These are phyloP conservation scores for Panaeolus cyanescens DNA, from an alignment of 768 basidiomycete genomes.

Conservation along the genomic window DNA sequence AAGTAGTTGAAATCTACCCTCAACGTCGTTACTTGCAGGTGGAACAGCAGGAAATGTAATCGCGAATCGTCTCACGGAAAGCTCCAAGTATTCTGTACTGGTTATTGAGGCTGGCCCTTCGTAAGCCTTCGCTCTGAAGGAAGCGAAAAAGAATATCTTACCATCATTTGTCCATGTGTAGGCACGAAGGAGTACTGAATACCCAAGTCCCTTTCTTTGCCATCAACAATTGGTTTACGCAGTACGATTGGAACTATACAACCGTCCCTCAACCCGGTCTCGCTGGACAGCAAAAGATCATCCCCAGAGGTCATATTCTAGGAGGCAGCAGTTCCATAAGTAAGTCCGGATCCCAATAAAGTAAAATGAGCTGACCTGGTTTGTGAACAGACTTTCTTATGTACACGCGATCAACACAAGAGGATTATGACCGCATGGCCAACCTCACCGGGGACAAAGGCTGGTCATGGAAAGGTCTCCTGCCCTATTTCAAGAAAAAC, in stretches of 20 bases:
- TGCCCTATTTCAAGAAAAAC: constrained; percentile 27
- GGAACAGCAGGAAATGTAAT: constrained; percentile 62
- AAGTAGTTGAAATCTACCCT: neutral
- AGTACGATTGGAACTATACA: constrained; percentile 33
- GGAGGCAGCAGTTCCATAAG: constrained; percentile 31
- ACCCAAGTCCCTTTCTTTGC: constrained; percentile 15
- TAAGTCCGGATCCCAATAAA: neutral
- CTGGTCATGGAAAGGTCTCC: constrained; percentile 45
- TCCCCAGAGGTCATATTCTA: constrained; percentile 28
- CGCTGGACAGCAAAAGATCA: constrained; percentile 20
- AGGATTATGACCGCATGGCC: constrained; percentile 59
- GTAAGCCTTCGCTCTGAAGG: constrained; percentile 32
- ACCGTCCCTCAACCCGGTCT: constrained; percentile 23
- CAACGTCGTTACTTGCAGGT: constrained; percentile 19
- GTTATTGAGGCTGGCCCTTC: constrained; percentile 59
- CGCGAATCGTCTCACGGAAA: constrained; percentile 57
- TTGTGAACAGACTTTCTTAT: constrained; percentile 23
- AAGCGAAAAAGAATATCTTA: no score
- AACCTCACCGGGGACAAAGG: constrained; percentile 43
- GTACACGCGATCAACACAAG: constrained; percentile 34
- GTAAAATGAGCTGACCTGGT: no score
- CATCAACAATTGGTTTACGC: constrained; percentile 13
- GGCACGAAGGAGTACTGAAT: constrained; percentile 16
- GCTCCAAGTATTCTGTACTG: constrained; percentile 46
- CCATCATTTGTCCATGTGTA: constrained; percentile 9